Base-by-base conservation (phyloP, 441 rosid species). In the Erysimum cheiri region DNA sequence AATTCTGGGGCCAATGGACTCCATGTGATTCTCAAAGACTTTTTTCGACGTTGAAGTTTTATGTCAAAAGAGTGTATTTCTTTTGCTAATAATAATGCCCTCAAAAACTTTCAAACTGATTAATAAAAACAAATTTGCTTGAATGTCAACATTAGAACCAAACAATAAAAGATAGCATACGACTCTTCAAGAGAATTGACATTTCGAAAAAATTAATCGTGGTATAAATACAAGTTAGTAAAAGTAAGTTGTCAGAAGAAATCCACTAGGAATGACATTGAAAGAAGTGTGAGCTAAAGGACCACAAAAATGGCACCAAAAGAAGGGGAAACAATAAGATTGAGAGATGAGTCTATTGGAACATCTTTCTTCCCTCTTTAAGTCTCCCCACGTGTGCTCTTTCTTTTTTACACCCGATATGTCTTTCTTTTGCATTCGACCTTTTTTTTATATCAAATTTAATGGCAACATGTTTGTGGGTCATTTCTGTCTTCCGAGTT, bases 321-420 rank as follows among this genome's bases (percentile, higher is more conserved):
- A 54, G 40, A 60, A 58, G 52, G 2, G 50, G 69, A 74, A 74
- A 68, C 73, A 54, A 68, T 4, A 5, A 68, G 78, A 74, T 69
- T 75, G 74, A 46, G 60, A 69, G 22, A 46, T 60, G 73, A 52
- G 24, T 48, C 15, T 49, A 12, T 50, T 44, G 39, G 52, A 54
- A 62, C 70, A 75, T 75, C 53, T 69, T 75, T 63, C 60, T 56
- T 48, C 59, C 66, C 28, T 55, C 70, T 75, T 69, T 63, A 75
- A 75, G 74, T 19, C 48, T 56, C 60, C 60, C 52, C 28, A 69
- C 71, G 71, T 75, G 78, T 61, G 78, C 65, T 69, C 31, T 35
- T 68, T 46, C 59, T 61, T 55, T 15, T 44, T 72, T 44, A 60
- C 56, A 67, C 43, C 70, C 60, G 7, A 74, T 74, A 69, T 69